Base-by-base conservation (phyloP, 2,329 filamentous ascomycete genomes). In the Curvularia sp. region DNA sequence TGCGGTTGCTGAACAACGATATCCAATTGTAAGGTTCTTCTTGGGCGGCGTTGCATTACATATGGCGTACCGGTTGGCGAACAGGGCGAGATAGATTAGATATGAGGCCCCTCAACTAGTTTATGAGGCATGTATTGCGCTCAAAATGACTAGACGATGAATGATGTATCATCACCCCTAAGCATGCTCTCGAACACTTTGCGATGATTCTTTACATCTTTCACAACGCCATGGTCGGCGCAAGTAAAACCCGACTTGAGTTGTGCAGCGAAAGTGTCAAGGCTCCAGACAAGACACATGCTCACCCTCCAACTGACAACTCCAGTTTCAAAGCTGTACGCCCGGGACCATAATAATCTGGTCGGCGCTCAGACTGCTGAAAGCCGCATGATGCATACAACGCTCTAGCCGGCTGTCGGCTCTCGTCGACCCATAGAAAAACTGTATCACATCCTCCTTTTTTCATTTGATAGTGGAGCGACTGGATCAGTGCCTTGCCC, bases 1-100 rank as follows among this genome's bases (percentile, higher is more conserved):
- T 98, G 50, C 85, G 88, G 72, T 82, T 99, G 60, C 76, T 97
- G 71, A 94, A 96, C 77, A 92, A 96, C 66, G 87, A 92, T 72
- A 86, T 92, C 58, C 93, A 97, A 81, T 80, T 97, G 73, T 97
- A 70, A 49, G 55, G 5, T 12, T 26, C 8, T 26, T 28, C 3
- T 42, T 24, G 18, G 18, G 22, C 15, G 20, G 41, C 10, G 8
- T 28, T 49, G n/a, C 22, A 43, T 35, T 50, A 30, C 22, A 43
- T 42, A 30, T 28, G 54, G 55, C 55, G 50, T 57, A 54, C 22
- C 28, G 55, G 26, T 50, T 53, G 35, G 43, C 33, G 3, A 22
- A 33, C 15, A 49, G 24, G 10, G 26, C 24, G 41, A 26, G 13
- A 39, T 33, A 51, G 38, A 38, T 38, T 49, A 57, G 49, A 57